Evolutionary conservation across 371 early-diverging fungal genomes (phyloP), one percentile per base, ranked within the genome.

Genomic region (Mortierella sp.): DNA sequence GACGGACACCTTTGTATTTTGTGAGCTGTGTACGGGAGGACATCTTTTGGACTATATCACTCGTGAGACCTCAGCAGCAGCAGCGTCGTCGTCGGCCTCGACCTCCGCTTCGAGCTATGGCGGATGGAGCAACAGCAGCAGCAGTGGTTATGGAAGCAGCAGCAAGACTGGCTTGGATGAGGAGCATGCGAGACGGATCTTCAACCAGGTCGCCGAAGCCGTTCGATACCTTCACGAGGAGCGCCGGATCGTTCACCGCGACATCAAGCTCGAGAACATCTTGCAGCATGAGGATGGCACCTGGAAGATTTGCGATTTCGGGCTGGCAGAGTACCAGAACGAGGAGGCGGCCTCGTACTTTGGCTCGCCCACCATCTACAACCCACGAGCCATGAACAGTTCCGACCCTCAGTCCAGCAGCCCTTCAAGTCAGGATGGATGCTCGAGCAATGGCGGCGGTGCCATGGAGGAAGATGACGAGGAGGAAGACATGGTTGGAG

Each of bases 211-310:
- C 0, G 87, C 91, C 6, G 79, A 89, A n/a, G 96, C 95, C 1
- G 79, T 99, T 1, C 80, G 87, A 26, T 97, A 97, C 79, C 79
- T 97, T 34, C 99, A 98, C 85, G 77, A 85, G 5, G 91, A 94
- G 34, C 87, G 85, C 29, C 84, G 90, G 14, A 89, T 97, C 11
- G 92, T 93, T 22, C 98, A 99, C 85, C 93, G 96, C 70, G 99
- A 99, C 84, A 80, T 99, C 66, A 99, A 99, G 84, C 89, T 95
- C 26, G 99, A 99, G 76, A 99, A 99, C 85, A 91, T 98, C 26
- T 84, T 98, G 64, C 74, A 89, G 34, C 88, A 85, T 77, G 86
- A 85, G 43, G 66, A 80, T 45, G 76, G 74, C 9, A 68, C 84
- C 26, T 88, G 92, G 85, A 96, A 96, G 77, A 76, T 98, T 13